Percentiles rank a stretch among this genome's conserved stretches.
These are phyloP conservation scores for Sclerotinia glacialis DNA, from an alignment of 2,329 filamentous ascomycete species.

Conservation along the genomic window DNA sequence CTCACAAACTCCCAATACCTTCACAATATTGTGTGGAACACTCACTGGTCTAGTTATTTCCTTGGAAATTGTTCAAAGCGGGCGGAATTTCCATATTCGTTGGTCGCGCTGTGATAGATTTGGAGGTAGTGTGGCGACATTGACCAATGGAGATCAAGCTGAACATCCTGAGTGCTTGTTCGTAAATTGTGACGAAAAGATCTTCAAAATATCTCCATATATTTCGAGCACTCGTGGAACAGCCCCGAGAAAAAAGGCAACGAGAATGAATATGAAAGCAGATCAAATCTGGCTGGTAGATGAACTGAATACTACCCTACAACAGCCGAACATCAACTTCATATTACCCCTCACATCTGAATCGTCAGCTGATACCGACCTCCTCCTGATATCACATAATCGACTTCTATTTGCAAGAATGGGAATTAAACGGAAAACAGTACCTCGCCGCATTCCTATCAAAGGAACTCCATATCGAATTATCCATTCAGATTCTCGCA, in stretches of 20 bases:
- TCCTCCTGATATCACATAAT: conserved; percentile 50
- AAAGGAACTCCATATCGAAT: conserved; percentile 43
- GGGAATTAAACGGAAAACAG: conserved; percentile 45
- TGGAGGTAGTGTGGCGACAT: conserved; percentile 32
- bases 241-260: not conserved
- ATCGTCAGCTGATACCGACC: conserved; percentile 34
- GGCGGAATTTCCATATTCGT: conserved; percentile 21
- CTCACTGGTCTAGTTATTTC: conserved; percentile 35
- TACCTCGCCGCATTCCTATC: conserved; percentile 51
- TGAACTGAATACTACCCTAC: conserved; percentile 46
- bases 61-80: conserved; percentile 25
- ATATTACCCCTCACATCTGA: conserved; percentile 46
- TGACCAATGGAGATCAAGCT: conserved; percentile 31
- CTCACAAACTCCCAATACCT: conserved; percentile 4
- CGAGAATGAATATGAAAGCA: conserved; percentile 17
- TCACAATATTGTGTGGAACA: conserved; percentile 36
- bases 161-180: conserved; percentile 41
- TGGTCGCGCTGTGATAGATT: conserved; percentile 30
- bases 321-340: conserved; percentile 49
- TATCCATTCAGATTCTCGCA: conserved; percentile 53
- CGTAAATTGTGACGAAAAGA: conserved; percentile 49
- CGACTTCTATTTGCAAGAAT: conserved; percentile 55
- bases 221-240: not conserved
- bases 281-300: conserved; percentile 53
- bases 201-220: conserved; percentile 38